Percentiles rank a stretch among this genome's conserved stretches.
Evolutionary conservation across 2,329 filamentous ascomycete genomes (phyloP).

Genomic region (Alternaria burnsii): DNA sequence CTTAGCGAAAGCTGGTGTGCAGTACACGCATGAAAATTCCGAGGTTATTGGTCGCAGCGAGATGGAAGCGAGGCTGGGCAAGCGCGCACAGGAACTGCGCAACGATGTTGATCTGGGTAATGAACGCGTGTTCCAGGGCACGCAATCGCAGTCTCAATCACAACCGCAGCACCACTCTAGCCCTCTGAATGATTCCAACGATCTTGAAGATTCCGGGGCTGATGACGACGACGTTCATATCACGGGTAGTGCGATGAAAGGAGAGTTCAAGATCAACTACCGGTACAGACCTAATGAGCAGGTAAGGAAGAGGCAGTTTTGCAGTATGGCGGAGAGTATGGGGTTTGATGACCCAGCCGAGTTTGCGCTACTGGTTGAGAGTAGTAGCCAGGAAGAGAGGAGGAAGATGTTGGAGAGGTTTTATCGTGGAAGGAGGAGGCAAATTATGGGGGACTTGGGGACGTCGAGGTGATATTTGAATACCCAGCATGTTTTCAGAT

Average conservation of each 20-base stretch:
- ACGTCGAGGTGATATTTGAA: background rate
- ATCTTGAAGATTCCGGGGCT: slow-evolving; percentile 7
- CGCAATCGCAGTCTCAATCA: slow-evolving; percentile 52
- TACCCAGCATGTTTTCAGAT: no score
- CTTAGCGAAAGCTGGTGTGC: slow-evolving; percentile 83
- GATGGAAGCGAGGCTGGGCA: slow-evolving; percentile 85
- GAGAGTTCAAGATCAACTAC: slow-evolving; percentile 60
- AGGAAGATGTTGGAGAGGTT: slow-evolving; percentile 81
- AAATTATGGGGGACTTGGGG: slow-evolving; percentile 22
- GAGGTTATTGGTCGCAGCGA: slow-evolving; percentile 94
- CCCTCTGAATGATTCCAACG: slow-evolving; percentile 19
- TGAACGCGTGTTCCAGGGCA: slow-evolving; percentile 66
- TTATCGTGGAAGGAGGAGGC: slow-evolving; percentile 72
- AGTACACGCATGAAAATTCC: slow-evolving; percentile 96
- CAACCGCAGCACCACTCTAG: slow-evolving; percentile 21
- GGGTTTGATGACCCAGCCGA: slow-evolving; percentile 79
- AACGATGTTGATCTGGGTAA: slow-evolving; percentile 61
- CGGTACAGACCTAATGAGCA: slow-evolving; percentile 76
- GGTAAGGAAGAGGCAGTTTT: slow-evolving; percentile 84
- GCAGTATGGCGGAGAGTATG: slow-evolving; percentile 83
- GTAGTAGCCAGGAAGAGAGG: slow-evolving; percentile 85
- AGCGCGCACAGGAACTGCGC: slow-evolving; percentile 72
- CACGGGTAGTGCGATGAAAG: slow-evolving; percentile 20
- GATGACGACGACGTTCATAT: slow-evolving; percentile 28
- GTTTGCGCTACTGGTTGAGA: slow-evolving; percentile 90